Evolutionary conservation across 352 stramenopile genomes (phyloP), one percentile per base, ranked within the genome.

Genomic region (Globisporangium camurandrum): DNA sequence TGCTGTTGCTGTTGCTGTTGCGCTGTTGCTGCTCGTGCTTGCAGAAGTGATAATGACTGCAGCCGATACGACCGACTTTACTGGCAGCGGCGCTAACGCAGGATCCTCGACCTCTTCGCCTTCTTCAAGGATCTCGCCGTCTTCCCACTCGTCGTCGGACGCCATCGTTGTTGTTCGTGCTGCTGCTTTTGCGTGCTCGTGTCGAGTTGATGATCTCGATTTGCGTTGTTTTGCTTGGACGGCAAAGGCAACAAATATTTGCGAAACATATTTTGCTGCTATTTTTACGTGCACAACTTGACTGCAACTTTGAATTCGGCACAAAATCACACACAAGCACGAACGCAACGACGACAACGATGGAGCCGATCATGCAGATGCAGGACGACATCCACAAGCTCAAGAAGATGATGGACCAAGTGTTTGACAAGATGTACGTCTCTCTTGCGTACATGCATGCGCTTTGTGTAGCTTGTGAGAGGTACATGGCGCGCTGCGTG

Each of bases 321-420:
- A n/a, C n/a, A n/a, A n/a, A n/a, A n/a, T n/a, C n/a, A n/a, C n/a
- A n/a, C n/a, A n/a, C n/a, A n/a, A n/a, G n/a, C n/a, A n/a, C n/a
- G n/a, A n/a, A n/a, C n/a, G n/a, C 22, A n/a, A 51, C n/a, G 17
- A 31, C 8, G 5, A 14, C 36, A 34, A 66, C 33, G 4, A 93
- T 93, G 81, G 83, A 93, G 71, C 75, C 86, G 67, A 91, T 92
- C 60, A 87, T 90, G 83, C 83, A 90, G 60, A 90, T 93, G 79
- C 83, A 92, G 70, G 83, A 93, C 64, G 83, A 93, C 57, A 93
- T 93, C 47, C 83, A 93, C 67, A 91, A 91, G 77, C 80, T 93
- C 66, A 89, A 91, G 72, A 93, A 93, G 76, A 83, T 93, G 71
- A 90, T 93, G 73, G 80, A 93, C 69, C 65, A 58, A 43, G 75